Conservation (phyloP, 1,284 basidiomycete species). For the Cutaneotrichosporon sp. region DNA sequence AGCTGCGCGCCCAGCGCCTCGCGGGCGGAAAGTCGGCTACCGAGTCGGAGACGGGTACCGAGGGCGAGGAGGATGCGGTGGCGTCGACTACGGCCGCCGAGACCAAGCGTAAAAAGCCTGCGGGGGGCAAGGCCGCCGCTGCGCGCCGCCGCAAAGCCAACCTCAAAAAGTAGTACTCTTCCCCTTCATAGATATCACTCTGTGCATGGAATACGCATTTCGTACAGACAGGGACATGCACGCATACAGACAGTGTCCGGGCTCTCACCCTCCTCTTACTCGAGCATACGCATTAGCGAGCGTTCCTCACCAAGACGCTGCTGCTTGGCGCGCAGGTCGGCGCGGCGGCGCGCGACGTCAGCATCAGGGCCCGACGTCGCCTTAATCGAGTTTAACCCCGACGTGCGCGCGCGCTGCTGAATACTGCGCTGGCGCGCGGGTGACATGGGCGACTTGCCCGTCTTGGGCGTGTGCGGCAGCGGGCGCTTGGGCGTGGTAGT, state of each 20-base stretch:
- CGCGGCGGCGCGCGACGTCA: slow-evolving; percentile 27
- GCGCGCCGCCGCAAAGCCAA: slow-evolving; percentile 42
- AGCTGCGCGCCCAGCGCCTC: slow-evolving; percentile 17
- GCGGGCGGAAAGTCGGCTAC: background rate
- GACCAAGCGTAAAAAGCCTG: slow-evolving; percentile 29
- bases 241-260: background rate
- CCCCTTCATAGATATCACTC: background rate
- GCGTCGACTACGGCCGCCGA: background rate
- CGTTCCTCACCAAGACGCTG: slow-evolving; percentile 35
- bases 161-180: slow-evolving; percentile 30
- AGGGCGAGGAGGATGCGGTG: background rate
- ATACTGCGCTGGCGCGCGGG: background rate
- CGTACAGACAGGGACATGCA: background rate
- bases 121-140: slow-evolving; percentile 38
- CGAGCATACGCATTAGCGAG: slow-evolving; percentile 33
- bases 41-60: background rate
- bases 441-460: too few species aligned
- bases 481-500: background rate
- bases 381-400: slow-evolving; percentile 7
- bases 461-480: background rate
- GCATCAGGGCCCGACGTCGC: slow-evolving; percentile 8
- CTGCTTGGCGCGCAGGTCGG: slow-evolving; percentile 33
- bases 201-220: background rate
- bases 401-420: slow-evolving; percentile 2
- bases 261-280: too few species aligned